Conservation (phyloP, 2,329 filamentous ascomycete genomes). For the Daldinia sp. region DNA sequence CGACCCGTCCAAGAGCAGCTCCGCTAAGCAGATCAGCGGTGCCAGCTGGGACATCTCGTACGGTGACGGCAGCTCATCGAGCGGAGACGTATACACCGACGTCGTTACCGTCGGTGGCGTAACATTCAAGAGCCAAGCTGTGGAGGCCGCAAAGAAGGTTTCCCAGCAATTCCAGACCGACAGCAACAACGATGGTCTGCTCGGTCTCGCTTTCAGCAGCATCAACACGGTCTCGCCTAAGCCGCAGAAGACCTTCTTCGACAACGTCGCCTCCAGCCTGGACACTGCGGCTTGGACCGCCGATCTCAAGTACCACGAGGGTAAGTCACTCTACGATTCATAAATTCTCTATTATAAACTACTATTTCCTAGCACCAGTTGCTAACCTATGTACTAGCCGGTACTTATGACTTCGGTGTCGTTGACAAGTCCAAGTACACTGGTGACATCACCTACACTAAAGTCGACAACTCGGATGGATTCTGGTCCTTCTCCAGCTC, state of each 20-base stretch:
- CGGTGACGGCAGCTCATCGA: constrained; percentile 47
- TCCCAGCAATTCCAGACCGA: constrained; percentile 45
- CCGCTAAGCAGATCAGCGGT: constrained; percentile 40
- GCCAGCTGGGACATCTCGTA: constrained; percentile 46
- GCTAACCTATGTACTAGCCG: constrained; percentile 36
- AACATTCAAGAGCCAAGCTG: constrained; percentile 42
- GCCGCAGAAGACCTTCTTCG: constrained; percentile 48
- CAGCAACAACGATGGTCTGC: constrained; percentile 45
- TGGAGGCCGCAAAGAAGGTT: constrained; percentile 46
- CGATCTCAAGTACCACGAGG: constrained; percentile 46
- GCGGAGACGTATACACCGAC: constrained; percentile 48
- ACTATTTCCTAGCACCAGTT: not conserved
- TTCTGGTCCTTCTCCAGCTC: constrained; percentile 48
- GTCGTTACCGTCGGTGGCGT: constrained; percentile 46
- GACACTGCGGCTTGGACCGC: constrained; percentile 45
- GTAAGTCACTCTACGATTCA: constrained; percentile 16
- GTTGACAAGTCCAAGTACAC: constrained; percentile 47
- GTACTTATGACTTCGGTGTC: constrained; percentile 50
- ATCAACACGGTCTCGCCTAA: constrained; percentile 46
- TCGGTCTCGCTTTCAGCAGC: constrained; percentile 49
- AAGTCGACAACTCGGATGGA: constrained; percentile 45
- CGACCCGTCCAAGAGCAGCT: constrained; percentile 41
- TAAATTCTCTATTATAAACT: not conserved
- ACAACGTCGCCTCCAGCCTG: constrained; percentile 44
- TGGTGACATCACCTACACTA: constrained; percentile 46